A percentile compares a stretch with the other conserved stretches of the same genome.
Evolutionary conservation across 148 eudicot genomes (phyloP).

Genomic region (Spergularia marina): DNA sequence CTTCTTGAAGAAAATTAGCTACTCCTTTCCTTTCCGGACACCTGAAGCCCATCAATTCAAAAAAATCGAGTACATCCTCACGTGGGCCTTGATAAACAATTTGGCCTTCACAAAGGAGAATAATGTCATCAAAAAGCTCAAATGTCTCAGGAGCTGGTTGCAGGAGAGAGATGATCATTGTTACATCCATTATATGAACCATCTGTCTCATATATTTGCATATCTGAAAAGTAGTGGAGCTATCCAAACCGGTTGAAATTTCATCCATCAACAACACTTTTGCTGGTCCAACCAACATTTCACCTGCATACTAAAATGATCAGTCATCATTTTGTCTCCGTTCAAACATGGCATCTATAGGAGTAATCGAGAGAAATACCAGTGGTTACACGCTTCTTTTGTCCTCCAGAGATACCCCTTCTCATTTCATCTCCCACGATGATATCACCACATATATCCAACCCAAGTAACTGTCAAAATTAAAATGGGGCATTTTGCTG

Average conservation of each 20-base stretch:
- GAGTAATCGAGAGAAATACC: slow-evolving; percentile 33
- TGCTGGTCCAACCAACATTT: slow-evolving; percentile 80
- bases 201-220: slow-evolving; percentile 64
- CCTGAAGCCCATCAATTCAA: slow-evolving; percentile 54
- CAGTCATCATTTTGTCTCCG: too few relatives aligned
- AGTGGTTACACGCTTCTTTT: too few relatives aligned
- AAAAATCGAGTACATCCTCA: slow-evolving; percentile 53
- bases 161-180: slow-evolving; percentile 66
- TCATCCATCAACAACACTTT: slow-evolving; percentile 74
- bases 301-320: slow-evolving; percentile 40
- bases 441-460: slow-evolving; percentile 60
- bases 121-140: slow-evolving; percentile 67
- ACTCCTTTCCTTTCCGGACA: slow-evolving; percentile 76
- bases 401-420: slow-evolving; percentile 83
- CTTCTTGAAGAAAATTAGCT: slow-evolving; percentile 83
- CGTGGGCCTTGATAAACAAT: slow-evolving; percentile 81
- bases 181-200: slow-evolving; percentile 66
- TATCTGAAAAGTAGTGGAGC: slow-evolving; percentile 71
- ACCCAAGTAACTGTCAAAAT: slow-evolving; percentile 39
- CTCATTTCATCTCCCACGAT: slow-evolving; percentile 75
- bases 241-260: slow-evolving; percentile 79
- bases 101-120: slow-evolving; percentile 69
- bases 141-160: slow-evolving; percentile 80
- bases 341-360: too few relatives aligned
- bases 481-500: not conserved